Conservation (phyloP, 305 asterid species). For the Ilex paraguariensis region DNA sequence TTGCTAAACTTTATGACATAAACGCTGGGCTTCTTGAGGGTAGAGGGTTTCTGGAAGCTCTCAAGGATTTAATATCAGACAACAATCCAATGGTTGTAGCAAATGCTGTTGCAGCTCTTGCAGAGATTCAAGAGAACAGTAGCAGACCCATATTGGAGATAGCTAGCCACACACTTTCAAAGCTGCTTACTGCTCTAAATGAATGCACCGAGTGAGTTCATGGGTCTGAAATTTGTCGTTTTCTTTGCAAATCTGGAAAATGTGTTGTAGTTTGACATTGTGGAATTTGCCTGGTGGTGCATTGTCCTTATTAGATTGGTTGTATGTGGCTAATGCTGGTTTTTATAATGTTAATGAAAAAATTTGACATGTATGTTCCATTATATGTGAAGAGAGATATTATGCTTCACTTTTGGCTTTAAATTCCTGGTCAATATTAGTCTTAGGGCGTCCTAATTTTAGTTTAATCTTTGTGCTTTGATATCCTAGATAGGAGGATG, state of each 20-base stretch:
- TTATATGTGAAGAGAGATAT: too few species aligned
- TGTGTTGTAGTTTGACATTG: not conserved
- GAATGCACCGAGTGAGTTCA: constrained; percentile 94
- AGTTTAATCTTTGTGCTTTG: too few species aligned
- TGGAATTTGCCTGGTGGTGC: not conserved
- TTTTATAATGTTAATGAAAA: not conserved
- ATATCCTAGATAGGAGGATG: too few species aligned
- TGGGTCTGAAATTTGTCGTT: not conserved
- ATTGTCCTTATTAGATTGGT: not conserved
- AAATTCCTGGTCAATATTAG: too few species aligned
- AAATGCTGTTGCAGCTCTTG: constrained; percentile 97
- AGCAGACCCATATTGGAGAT: constrained; percentile 83
- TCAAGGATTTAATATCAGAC: constrained; percentile 96
- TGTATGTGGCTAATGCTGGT: not conserved
- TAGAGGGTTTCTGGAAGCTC: constrained; percentile 95
- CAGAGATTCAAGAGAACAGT: constrained; percentile 95
- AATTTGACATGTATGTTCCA: too few species aligned
- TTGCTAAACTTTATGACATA: constrained; percentile 95
- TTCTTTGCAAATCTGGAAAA: not conserved
- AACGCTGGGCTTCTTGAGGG: constrained; percentile 98
- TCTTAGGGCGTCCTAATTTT: too few species aligned
- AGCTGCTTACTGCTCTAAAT: constrained; percentile 96
- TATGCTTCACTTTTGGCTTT: too few species aligned
- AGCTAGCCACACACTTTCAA: constrained; percentile 84
- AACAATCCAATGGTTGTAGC: constrained; percentile 99